phyloP scores from a whole-genome alignment of 371 early-diverging fungal species.

The Mucor plumbeus region DNA sequence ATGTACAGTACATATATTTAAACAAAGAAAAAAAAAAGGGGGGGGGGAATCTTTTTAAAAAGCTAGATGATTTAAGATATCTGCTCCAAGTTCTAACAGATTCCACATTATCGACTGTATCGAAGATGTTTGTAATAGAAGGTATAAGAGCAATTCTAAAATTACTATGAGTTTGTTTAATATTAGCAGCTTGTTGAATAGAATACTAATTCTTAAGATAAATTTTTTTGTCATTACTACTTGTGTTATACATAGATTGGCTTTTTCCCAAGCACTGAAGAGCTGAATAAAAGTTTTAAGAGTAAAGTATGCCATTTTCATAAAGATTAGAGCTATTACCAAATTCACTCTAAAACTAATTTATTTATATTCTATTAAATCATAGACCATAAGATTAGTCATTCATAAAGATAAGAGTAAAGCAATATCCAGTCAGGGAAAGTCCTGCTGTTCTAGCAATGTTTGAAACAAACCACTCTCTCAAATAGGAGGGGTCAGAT shows the following conservation, averaged over 20 bases:
- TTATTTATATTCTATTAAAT: constrained; percentile 41
- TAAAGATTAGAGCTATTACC: constrained; percentile 29
- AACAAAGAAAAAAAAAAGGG: neutral
- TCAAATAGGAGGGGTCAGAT: constrained; percentile 53
- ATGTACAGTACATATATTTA: neutral
- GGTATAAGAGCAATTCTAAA: constrained; percentile 33
- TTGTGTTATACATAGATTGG: constrained; percentile 12
- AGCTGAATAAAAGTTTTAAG: constrained; percentile 21
- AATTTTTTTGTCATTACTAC: constrained; percentile 8
- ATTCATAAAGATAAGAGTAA: constrained; percentile 34
- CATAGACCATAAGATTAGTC: constrained; percentile 37
- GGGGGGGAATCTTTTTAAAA: constrained; percentile 1
- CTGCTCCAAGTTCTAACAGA: constrained; percentile 20
- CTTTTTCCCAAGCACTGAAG: constrained; percentile 27
- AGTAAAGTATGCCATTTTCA: constrained; percentile 34
- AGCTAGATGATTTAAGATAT: constrained; percentile 7
- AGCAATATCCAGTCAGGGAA: constrained; percentile 45
- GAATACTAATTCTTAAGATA: neutral
- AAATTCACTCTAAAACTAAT: constrained; percentile 41
- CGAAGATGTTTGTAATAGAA: constrained; percentile 22
- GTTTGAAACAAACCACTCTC: constrained; percentile 54
- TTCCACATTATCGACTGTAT: constrained; percentile 5
- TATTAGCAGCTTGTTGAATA: constrained; percentile 6
- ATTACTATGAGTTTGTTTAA: neutral
- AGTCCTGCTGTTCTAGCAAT: constrained; percentile 47